These are phyloP conservation scores for Annulohypoxylon moriforme DNA, from an alignment of 495 filamentous ascomycete genomes.

Conservation along the genomic window DNA sequence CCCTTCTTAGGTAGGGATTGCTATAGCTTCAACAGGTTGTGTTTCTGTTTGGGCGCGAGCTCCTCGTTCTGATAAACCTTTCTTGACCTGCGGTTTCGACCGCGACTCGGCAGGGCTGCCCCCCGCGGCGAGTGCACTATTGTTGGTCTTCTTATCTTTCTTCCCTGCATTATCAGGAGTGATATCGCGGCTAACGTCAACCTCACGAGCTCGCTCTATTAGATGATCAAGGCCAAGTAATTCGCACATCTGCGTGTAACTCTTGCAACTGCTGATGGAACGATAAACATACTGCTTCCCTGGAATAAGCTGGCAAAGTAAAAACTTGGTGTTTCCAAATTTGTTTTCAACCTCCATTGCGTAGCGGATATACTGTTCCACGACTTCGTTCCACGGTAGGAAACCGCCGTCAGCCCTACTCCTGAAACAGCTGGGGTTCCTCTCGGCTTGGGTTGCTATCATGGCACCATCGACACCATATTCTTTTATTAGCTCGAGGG, in stretches of 20 bases:
- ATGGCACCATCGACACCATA: conserved; percentile 92
- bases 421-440: conserved; percentile 87
- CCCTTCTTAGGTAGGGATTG: conserved; percentile 21
- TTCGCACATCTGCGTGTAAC: conserved; percentile 72
- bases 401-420: conserved; percentile 70
- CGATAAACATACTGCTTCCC: conserved; percentile 74
- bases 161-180: conserved; percentile 55
- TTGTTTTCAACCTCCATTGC: conserved; percentile 84
- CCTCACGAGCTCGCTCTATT: conserved; percentile 64
- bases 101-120: conserved; percentile 48
- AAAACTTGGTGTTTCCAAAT: conserved; percentile 90
- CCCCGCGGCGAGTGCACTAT: conserved; percentile 53
- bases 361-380: conserved; percentile 74
- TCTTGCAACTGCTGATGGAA: conserved; percentile 66
- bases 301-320: conserved; percentile 84
- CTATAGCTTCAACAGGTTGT: conserved; percentile 20
- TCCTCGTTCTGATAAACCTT: conserved; percentile 50
- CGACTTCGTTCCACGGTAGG: conserved; percentile 78
- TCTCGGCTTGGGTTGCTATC: conserved; percentile 93
- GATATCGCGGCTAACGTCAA: conserved; percentile 73
- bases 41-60: conserved; percentile 21
- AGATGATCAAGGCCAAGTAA: conserved; percentile 71
- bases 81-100: conserved; percentile 39
- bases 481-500: conserved; percentile 72
- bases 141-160: conserved; percentile 52